These are phyloP conservation scores for Stemphylium beticola DNA, from an alignment of 2,329 filamentous ascomycete species.

Conservation along the genomic window DNA sequence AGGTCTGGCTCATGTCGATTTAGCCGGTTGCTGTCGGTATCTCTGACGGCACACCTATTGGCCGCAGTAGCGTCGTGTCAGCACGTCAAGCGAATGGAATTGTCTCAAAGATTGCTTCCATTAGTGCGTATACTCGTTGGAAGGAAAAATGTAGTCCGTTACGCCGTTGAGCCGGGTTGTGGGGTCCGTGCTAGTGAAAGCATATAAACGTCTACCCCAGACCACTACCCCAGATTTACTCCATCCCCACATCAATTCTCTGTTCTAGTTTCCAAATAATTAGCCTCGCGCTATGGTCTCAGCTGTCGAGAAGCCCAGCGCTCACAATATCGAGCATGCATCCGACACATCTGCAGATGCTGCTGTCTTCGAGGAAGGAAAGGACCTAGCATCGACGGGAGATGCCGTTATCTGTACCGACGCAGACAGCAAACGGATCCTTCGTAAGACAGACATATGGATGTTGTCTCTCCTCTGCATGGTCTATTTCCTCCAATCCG, in stretches of 20 bases:
- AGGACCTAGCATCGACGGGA: slow-evolving; percentile 15
- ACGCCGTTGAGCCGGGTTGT: slow-evolving; percentile 1
- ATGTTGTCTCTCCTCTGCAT: slow-evolving; percentile 33
- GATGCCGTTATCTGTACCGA: slow-evolving; percentile 28
- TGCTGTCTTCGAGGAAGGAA: slow-evolving; percentile 27
- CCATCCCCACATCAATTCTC: slow-evolving; percentile 8
- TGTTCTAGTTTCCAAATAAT: background rate
- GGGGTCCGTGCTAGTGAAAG: background rate
- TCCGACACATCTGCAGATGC: slow-evolving; percentile 18
- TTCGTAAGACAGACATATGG: slow-evolving; percentile 29
- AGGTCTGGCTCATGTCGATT: background rate
- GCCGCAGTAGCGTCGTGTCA: background rate
- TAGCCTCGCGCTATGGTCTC: slow-evolving; percentile 22
- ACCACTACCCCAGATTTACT: slow-evolving; percentile 10
- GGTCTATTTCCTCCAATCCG: slow-evolving; percentile 33
- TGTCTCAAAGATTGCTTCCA: background rate
- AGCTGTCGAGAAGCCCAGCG: slow-evolving; percentile 19
- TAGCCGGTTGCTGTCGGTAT: slow-evolving; percentile 7
- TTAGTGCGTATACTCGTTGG: slow-evolving; percentile 4
- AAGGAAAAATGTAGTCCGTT: slow-evolving; percentile 10
- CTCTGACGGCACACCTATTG: background rate
- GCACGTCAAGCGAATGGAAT: background rate
- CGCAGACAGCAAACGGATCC: slow-evolving; percentile 29
- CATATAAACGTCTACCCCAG: slow-evolving; percentile 11
- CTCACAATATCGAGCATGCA: slow-evolving; percentile 15